Base-by-base conservation (phyloP, 2,329 filamentous ascomycete species). In the Verticillium alfalfae region DNA sequence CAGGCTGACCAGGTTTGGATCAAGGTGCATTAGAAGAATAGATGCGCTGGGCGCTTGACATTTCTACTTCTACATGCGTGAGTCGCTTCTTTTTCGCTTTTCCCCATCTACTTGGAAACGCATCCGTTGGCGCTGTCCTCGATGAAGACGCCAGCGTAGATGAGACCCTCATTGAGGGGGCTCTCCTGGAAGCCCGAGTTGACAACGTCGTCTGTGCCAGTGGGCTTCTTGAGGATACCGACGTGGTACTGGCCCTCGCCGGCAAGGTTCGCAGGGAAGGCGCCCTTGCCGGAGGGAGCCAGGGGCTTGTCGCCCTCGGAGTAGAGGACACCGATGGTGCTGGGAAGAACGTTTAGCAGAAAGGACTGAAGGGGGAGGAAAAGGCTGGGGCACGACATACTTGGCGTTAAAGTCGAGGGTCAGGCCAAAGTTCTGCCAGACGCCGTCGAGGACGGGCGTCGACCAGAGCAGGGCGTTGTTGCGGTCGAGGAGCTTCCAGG, bases 351-450 rank as follows among this genome's bases (percentile, higher is more conserved):
- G 26, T 13, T 15, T 5, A 31, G 9, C 12, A 36, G 2, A 12
- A 15, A 5, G 1, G 2, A 2, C 12, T 1, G 9, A n/a, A 12
- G 8, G 41, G 16, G 8, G 54, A 31, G 9, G 56, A 2, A 52
- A 18, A 3, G 45, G 22, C 22, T 22, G 10, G n/a, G 8, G 45
- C n/a, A 45, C 38, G 38, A 72, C 80, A 56, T 72, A 85, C 83
- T 84, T 81, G 60, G 79, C 75, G 58, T 75, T 73, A 70, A 85
- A 88, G 70, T 88, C 80, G 15, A 87, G 73, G 26, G 78, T 82
- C 37, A 87, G 60, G 9, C 79, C 86, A 75, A 88, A 88, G 75
- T 88, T 88, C 70, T 88, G 83, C 78, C 85, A 87, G 22, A 78
- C 73, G 18, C 45, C 45, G 15, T 71, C 77, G 38, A 78, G 74